Evolutionary conservation across 306 rosid species (phyloP), one percentile per base, ranked within the genome.

Genomic region (Prunus padus): DNA sequence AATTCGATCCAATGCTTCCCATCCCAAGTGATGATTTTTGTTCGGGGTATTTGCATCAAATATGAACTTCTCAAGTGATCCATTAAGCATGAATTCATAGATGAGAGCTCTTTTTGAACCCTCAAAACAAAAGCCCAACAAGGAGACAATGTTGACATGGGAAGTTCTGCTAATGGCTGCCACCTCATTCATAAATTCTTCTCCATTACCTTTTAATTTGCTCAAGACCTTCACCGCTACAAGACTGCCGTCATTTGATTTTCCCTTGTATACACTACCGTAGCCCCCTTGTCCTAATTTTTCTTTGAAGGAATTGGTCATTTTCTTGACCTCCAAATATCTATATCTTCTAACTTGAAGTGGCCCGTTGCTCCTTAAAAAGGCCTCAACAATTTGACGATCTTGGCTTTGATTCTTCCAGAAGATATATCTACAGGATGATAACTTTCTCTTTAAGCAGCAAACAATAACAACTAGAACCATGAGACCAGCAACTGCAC

Each of bases 1-100:
- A 66, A 87, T 84, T 25, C 31, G 26, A n/a, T 54, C 73, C 23
- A 82, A 62, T 30, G 66, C 69, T 62, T 87, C 68, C 47, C 80
- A 84, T n/a, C 65, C 67, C 70, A 84, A 65, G 1, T 75, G 78
- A 19, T 4, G 11, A 46, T n/a, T n/a, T n/a, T n/a, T n/a, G n/a
- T n/a, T n/a, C n/a, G 49, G 23, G 22, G 47, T 26, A 10, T 71
- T 28, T 7, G 73, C 40, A 61, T 78, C 82, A 62, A 59, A 80
- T 46, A 86, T 78, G 23, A 80, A 81, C 80, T 83, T 86, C 55
- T 86, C 87, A 9, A 83, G 79, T 4, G 89, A 86, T 19, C 85
- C 89, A 75, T 86, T 83, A 45, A 84, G 33, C 89, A 86, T 81
- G 16, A 68, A 86, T 12, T 86, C 80, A 30, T 86, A 86, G 20